A percentile compares a stretch with the other conserved stretches of the same genome.
Evolutionary conservation across 495 filamentous ascomycete genomes (phyloP).

Genomic region (Chaetomium fimeti): DNA sequence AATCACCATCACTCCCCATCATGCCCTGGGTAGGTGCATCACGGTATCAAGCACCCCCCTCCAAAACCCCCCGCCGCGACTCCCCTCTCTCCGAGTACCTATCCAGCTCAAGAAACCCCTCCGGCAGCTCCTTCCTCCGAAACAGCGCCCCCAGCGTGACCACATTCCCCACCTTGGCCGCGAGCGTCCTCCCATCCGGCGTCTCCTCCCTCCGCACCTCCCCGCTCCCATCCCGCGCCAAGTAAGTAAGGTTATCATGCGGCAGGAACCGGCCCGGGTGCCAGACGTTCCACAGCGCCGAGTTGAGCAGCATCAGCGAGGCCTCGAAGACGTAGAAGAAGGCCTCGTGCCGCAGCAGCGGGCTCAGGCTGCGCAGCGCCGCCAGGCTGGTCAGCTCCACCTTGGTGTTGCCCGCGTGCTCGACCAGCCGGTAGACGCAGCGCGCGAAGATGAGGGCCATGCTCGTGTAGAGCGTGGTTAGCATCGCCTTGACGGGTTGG

Average conservation of each 20-base stretch:
- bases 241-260: slow-evolving; percentile 26
- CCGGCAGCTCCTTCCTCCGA: no score
- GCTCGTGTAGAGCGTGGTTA: slow-evolving; percentile 35
- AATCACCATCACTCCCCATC: no score
- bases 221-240: slow-evolving; percentile 33
- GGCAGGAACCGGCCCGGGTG: slow-evolving; percentile 37
- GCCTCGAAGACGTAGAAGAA: slow-evolving; percentile 42
- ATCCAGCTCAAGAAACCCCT: no score
- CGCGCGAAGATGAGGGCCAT: slow-evolving; percentile 36
- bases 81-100: no score
- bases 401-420: slow-evolving; percentile 34
- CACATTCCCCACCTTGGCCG: no score
- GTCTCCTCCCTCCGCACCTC: no score
- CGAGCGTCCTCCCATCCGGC: no score
- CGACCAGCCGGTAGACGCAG: slow-evolving; percentile 37
- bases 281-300: slow-evolving; percentile 37
- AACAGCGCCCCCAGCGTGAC: no score
- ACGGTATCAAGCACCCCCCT: no score
- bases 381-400: slow-evolving; percentile 24
- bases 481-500: slow-evolving; percentile 18
- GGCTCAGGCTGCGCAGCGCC: slow-evolving; percentile 29
- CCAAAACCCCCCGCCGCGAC: no score
- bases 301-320: slow-evolving; percentile 38
- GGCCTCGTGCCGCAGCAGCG: slow-evolving; percentile 36
- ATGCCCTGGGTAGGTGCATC: no score